Conservation (phyloP, 1,139 yeast genomes). For the Meyerozyma athensensis region DNA sequence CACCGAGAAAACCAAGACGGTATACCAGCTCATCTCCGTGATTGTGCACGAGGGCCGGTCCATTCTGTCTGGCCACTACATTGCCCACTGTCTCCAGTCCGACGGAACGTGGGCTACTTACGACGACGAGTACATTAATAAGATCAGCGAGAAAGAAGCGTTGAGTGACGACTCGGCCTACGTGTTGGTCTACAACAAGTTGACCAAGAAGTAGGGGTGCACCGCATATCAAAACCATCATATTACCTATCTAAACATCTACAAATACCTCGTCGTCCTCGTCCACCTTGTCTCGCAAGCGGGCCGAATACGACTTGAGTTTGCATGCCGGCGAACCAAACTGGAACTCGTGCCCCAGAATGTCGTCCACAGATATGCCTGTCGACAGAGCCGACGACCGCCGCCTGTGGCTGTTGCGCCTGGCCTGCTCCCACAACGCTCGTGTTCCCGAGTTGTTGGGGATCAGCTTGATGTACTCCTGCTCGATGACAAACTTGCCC, state of each 20-base stretch:
- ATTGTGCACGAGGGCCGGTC: conserved; percentile 95
- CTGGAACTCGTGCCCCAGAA: conserved; percentile 1
- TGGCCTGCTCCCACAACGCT: conserved; percentile 25
- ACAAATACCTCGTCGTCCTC: conserved; percentile 27
- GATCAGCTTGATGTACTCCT: conserved; percentile 20
- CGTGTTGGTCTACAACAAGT: conserved; percentile 74
- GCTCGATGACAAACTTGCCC: conserved; percentile 73
- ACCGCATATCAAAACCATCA: neutral
- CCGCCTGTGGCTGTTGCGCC: conserved; percentile 24
- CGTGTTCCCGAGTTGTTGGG: conserved; percentile 26
- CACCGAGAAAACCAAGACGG: conserved; percentile 38
- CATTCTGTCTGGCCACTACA: conserved; percentile 87
- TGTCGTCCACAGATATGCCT: conserved; percentile 10
- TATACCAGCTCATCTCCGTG: conserved; percentile 76
- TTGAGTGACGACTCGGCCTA: conserved; percentile 85
- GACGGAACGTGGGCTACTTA: conserved; percentile 90
- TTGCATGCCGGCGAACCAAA: neutral
- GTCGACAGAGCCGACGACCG: conserved; percentile 13
- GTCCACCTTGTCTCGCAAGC: conserved; percentile 18
- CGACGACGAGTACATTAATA: conserved; percentile 85
- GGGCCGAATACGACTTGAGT: conserved; percentile 12
- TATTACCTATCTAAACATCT: conserved; percentile 15
- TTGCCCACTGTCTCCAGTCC: conserved; percentile 88
- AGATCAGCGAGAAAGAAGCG: conserved; percentile 67
- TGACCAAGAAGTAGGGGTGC: conserved; percentile 45